Conservation (phyloP, 345 rosid species). For the Populus euphratica region DNA sequence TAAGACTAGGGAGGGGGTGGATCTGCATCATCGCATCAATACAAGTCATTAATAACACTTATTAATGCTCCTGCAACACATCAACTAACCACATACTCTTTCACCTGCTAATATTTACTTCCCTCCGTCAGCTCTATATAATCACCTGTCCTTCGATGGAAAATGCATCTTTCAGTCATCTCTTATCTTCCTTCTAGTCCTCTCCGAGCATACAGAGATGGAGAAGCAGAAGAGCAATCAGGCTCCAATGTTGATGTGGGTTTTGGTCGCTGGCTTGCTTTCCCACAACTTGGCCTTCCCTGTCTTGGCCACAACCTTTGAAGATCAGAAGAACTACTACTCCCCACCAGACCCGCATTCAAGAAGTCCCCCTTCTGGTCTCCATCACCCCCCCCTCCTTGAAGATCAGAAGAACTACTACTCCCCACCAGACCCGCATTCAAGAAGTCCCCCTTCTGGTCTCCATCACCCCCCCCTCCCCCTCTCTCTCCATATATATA, state of each 20-base stretch:
- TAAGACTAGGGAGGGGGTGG: background rate
- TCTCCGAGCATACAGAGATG: constrained; percentile 26
- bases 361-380: constrained; percentile 50
- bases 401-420: constrained; percentile 64
- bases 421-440: constrained; percentile 52
- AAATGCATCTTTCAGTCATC: constrained; percentile 8
- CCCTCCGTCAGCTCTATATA: constrained; percentile 28
- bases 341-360: constrained; percentile 52
- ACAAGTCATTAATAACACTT: constrained; percentile 25
- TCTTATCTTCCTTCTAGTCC: constrained; percentile 1
- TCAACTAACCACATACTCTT: constrained; percentile 71
- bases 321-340: constrained; percentile 63
- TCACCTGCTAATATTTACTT: constrained; percentile 73
- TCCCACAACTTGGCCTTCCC: constrained; percentile 43
- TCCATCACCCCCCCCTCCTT: constrained; percentile 1
- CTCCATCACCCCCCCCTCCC: background rate
- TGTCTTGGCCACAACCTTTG: constrained; percentile 38
- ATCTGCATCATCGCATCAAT: background rate
- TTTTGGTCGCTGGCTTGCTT: constrained; percentile 39
- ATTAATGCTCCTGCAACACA: constrained; percentile 64
- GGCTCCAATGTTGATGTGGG: constrained; percentile 30
- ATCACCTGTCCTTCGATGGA: constrained; percentile 15
- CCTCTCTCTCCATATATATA: background rate
- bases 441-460: constrained; percentile 52
- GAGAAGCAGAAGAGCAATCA: constrained; percentile 22